Conservation (phyloP, 345 rosid species). For the Adansonia digitata region DNA sequence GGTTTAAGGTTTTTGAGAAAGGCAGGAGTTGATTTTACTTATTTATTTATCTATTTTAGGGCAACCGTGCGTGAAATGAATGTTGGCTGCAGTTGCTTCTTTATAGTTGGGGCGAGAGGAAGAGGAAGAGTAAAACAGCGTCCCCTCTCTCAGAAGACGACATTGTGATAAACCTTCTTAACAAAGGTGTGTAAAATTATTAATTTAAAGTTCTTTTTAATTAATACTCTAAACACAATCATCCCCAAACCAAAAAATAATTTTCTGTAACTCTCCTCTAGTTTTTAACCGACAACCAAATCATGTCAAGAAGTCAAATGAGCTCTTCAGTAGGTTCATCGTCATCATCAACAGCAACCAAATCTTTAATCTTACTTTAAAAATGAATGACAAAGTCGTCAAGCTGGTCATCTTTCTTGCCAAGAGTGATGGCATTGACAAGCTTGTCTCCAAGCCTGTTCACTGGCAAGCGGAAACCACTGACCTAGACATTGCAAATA, state of each 20-base stretch:
- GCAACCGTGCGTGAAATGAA: neutral
- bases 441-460: conserved; percentile 90
- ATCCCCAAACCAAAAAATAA: conserved; percentile 25
- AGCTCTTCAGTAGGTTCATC: neutral
- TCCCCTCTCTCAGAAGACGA: neutral
- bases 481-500: conserved; percentile 45
- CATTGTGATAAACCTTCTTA: neutral
- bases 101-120: neutral
- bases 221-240: too few species aligned
- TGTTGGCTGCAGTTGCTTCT: neutral
- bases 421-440: conserved; percentile 94
- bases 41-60: neutral
- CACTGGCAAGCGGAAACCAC: conserved; percentile 62
- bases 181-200: too few species aligned
- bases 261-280: conserved; percentile 39
- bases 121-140: neutral
- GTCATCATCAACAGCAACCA: neutral
- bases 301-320: neutral
- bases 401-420: conserved; percentile 89
- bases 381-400: conserved; percentile 70
- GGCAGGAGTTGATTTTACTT: too few species aligned
- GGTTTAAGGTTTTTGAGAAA: neutral
- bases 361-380: neutral
- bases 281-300: neutral
- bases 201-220: too few species aligned